Conservation (phyloP, 345 rosid genomes). For the Moricandia arvensis region DNA sequence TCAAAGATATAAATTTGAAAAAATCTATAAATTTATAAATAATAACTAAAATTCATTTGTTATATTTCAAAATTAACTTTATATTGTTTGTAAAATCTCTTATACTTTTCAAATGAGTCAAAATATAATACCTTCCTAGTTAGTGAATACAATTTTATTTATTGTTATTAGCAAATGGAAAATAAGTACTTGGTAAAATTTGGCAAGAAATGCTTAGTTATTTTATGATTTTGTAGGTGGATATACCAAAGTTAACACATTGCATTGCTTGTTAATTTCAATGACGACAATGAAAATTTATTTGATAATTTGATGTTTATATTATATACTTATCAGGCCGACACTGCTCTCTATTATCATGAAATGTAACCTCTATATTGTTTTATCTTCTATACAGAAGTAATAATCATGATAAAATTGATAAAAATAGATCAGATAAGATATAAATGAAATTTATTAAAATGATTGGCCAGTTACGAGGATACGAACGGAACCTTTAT, state of each 20-base stretch:
- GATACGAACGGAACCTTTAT: slow-evolving; percentile 14
- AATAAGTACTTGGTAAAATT: not conserved
- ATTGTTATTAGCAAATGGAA: not conserved
- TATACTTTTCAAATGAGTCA: not conserved
- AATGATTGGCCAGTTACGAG: slow-evolving; percentile 2
- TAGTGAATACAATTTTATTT: not conserved
- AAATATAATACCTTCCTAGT: not conserved
- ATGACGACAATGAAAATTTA: not conserved
- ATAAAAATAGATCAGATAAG: no score
- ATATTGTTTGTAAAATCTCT: not conserved
- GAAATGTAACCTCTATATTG: not conserved
- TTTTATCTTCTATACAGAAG: not conserved
- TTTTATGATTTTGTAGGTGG: not conserved
- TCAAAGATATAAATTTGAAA: no score
- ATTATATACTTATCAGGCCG: not conserved
- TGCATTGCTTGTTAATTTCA: not conserved
- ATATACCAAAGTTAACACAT: not conserved
- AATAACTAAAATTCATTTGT: not conserved
- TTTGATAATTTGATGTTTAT: not conserved
- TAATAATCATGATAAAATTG: not conserved
- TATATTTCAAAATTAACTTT: not conserved
- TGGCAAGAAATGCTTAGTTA: not conserved
- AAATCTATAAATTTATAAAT: no score
- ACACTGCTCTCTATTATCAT: no score
- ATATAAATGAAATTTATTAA: not conserved